Evolutionary conservation across 129 eudicot species (phyloP).

Genomic region (Artemisia annua): DNA sequence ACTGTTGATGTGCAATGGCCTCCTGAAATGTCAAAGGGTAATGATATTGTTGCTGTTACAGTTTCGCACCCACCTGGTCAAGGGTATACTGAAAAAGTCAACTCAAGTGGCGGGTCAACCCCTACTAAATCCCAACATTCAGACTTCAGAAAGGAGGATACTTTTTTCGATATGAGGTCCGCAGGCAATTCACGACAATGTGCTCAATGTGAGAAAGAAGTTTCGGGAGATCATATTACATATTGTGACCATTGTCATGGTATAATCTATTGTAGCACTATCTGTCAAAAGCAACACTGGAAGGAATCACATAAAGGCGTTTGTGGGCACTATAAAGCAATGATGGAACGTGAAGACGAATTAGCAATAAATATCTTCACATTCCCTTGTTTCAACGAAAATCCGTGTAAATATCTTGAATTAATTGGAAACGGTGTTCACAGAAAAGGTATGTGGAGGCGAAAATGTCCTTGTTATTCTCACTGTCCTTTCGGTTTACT

Average conservation of each 20-base stretch:
- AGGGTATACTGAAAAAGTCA: constrained; percentile 45
- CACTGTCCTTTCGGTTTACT: constrained; percentile 46
- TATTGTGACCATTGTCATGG: constrained; percentile 41
- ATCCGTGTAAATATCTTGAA: constrained; percentile 52
- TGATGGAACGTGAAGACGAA: constrained; percentile 65
- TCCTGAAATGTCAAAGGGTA: constrained; percentile 46
- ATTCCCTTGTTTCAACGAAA: constrained; percentile 39
- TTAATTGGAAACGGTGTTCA: constrained; percentile 34
- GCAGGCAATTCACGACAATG: constrained; percentile 36
- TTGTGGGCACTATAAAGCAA: constrained; percentile 50
- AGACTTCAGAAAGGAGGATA: constrained; percentile 37
- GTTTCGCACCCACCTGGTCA: constrained; percentile 64
- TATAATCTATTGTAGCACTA: constrained; percentile 34
- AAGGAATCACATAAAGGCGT: constrained; percentile 43
- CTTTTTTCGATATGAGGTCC: constrained; percentile 26
- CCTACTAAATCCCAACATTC: constrained; percentile 22
- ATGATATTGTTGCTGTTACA: constrained; percentile 61
- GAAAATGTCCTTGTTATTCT: constrained; percentile 51
- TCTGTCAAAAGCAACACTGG: constrained; percentile 50
- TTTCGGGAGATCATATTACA: constrained; percentile 30
- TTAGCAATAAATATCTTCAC: constrained; percentile 38
- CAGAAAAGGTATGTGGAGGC: constrained; percentile 60
- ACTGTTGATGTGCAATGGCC: constrained; percentile 71
- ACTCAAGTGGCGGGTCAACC: constrained; percentile 47
- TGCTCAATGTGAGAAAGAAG: constrained; percentile 43